Conservation (phyloP, 192 early-diverging fungal species). For the Entomortierella beljakovae region DNA sequence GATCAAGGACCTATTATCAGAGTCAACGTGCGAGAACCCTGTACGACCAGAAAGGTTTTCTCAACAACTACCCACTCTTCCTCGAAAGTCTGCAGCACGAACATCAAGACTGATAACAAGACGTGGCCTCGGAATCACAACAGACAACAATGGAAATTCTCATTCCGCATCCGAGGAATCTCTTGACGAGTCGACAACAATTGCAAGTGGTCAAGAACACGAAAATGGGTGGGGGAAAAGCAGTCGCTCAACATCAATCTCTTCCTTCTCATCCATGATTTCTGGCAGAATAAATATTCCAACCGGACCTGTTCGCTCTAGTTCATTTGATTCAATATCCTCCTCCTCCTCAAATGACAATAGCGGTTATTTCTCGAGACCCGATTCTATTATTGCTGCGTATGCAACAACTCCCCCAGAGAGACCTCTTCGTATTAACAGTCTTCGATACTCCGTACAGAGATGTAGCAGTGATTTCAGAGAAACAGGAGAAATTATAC, state of each 20-base stretch:
- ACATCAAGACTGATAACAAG: conserved; percentile 6
- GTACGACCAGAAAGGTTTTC: neutral
- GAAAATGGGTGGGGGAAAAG: conserved; percentile 15
- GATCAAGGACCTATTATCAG: neutral
- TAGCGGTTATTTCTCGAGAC: neutral
- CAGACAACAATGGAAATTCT: neutral
- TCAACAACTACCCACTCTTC: conserved; percentile 7
- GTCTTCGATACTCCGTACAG: neutral
- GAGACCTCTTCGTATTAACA: neutral
- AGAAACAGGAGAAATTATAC: neutral
- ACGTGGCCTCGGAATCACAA: conserved; percentile 19
- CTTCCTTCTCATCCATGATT: neutral
- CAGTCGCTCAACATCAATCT: conserved; percentile 1
- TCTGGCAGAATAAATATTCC: neutral
- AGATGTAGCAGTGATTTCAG: neutral
- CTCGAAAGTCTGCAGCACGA: conserved; percentile 17
- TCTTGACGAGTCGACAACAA: neutral
- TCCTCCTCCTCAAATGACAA: neutral
- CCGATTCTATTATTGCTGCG: neutral
- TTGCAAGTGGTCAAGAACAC: conserved; percentile 7
- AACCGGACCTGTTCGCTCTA: neutral
- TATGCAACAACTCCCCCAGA: neutral
- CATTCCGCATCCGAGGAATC: neutral
- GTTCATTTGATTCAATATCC: neutral
- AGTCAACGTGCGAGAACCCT: conserved; percentile 1